Conservation (phyloP, 139 green algal genomes). For the Raphidocelis subcapitata region DNA sequence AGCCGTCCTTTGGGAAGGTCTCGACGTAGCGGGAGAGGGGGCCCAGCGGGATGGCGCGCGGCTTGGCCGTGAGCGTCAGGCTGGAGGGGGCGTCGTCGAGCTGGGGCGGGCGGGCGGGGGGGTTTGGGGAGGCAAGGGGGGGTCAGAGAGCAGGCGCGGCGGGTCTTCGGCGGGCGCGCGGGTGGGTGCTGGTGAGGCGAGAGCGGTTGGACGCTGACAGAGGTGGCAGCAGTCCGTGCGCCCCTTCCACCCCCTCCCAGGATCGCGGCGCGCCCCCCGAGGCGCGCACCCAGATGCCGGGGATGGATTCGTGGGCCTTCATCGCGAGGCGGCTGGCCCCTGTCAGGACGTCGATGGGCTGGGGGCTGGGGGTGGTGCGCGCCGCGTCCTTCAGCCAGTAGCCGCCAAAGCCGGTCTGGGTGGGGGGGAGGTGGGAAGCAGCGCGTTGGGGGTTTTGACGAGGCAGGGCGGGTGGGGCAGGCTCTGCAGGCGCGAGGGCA, state of each 20-base stretch:
- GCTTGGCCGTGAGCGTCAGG: not conserved
- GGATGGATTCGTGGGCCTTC: constrained; percentile 41
- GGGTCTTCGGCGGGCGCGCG: too few species aligned
- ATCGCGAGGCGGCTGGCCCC: constrained; percentile 15
- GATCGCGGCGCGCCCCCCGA: too few species aligned
- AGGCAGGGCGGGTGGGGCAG: too few species aligned
- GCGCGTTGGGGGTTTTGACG: too few species aligned
- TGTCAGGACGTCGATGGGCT: constrained; percentile 41
- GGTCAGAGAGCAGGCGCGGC: too few species aligned
- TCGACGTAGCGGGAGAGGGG: not conserved
- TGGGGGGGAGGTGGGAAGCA: not conserved
- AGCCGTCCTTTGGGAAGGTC: not conserved
- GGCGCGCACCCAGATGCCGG: constrained; percentile 36
- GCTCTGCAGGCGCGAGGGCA: too few species aligned
- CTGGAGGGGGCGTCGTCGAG: not conserved
- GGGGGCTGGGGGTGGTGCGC: constrained; percentile 28
- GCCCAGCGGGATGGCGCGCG: not conserved
- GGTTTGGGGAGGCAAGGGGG: too few species aligned
- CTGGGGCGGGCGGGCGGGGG: not conserved
- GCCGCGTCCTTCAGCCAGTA: constrained; percentile 42
- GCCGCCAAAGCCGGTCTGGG: constrained; percentile 12
- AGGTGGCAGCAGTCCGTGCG: too few species aligned
- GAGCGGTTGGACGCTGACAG: too few species aligned
- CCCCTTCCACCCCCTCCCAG: too few species aligned
- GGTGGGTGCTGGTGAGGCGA: too few species aligned